These are phyloP conservation scores for Blastocladiella britannica DNA, from an alignment of 192 early-diverging fungal species.

Conservation along the genomic window DNA sequence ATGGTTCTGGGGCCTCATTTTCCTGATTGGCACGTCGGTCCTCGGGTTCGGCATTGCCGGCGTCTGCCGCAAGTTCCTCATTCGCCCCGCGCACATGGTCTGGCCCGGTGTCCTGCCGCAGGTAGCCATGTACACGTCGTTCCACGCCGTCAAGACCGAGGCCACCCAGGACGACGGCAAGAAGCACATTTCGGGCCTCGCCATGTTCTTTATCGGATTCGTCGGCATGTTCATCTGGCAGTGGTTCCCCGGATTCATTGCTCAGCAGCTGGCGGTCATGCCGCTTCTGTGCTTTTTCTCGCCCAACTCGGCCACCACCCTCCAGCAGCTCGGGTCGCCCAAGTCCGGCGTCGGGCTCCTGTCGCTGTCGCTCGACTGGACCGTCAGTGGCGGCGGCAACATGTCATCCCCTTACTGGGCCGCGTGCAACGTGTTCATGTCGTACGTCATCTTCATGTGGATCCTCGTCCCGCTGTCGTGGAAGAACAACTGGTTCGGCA, in stretches of 20 bases:
- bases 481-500: background rate
- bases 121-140: constrained; percentile 19
- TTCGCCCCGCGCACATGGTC: constrained; percentile 27
- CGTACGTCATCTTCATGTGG: constrained; percentile 26
- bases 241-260: constrained; percentile 41
- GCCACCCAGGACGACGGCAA: background rate
- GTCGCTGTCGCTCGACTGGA: constrained; percentile 22
- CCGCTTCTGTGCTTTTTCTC: constrained; percentile 35
- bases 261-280: constrained; percentile 35
- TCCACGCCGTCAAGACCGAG: constrained; percentile 24
- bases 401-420: constrained; percentile 36
- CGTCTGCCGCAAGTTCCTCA: constrained; percentile 22
- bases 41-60: constrained; percentile 35
- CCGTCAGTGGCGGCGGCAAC: constrained; percentile 29
- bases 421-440: constrained; percentile 25
- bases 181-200: constrained; percentile 17
- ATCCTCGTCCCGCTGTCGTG: constrained; percentile 18
- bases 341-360: constrained; percentile 17
- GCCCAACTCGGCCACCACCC: constrained; percentile 2
- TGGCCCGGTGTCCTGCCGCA: constrained; percentile 27
- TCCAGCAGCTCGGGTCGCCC: constrained; percentile 5
- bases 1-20: constrained; percentile 13
- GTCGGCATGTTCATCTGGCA: constrained; percentile 23
- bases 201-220: constrained; percentile 27
- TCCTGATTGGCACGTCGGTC: constrained; percentile 21